These are phyloP conservation scores for Phytopythium litorale DNA, from an alignment of 352 stramenopile genomes.

Conservation along the genomic window DNA sequence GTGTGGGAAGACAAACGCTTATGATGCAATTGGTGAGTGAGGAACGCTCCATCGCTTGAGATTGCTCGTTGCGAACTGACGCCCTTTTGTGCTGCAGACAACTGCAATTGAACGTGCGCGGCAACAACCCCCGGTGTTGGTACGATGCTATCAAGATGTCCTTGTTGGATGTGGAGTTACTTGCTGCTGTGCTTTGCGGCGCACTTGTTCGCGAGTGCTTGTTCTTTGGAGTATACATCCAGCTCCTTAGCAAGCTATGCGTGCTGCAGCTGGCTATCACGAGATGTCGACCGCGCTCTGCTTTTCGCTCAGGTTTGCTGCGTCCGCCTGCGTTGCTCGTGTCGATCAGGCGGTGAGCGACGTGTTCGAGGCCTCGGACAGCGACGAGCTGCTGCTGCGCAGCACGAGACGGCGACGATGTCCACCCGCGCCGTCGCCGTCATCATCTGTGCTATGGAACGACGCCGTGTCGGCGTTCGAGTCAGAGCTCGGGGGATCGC, in stretches of 20 bases:
- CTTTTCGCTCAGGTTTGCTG: neutral
- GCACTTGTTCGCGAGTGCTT: neutral
- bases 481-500: neutral
- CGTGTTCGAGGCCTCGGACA: conserved; percentile 7
- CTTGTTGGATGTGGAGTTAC: neutral
- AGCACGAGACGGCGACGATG: neutral
- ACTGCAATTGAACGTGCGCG: neutral
- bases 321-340: neutral
- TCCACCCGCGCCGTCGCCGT: neutral
- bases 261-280: neutral
- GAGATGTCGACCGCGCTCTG: neutral
- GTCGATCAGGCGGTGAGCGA: neutral
- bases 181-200: neutral
- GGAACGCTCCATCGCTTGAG: neutral
- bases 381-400: conserved; percentile 19
- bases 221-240: neutral
- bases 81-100: neutral
- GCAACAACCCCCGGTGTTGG: too few species aligned
- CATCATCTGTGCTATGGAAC: neutral
- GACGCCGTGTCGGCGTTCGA: conserved; percentile 4
- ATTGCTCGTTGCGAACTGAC: neutral
- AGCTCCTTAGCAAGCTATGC: neutral
- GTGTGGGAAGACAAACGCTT: conserved; percentile 26
- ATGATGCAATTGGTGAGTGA: conserved; percentile 14
- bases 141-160: neutral